Base-by-base conservation (phyloP, 1,284 basidiomycete species). In the Rugosomyces carneus region DNA sequence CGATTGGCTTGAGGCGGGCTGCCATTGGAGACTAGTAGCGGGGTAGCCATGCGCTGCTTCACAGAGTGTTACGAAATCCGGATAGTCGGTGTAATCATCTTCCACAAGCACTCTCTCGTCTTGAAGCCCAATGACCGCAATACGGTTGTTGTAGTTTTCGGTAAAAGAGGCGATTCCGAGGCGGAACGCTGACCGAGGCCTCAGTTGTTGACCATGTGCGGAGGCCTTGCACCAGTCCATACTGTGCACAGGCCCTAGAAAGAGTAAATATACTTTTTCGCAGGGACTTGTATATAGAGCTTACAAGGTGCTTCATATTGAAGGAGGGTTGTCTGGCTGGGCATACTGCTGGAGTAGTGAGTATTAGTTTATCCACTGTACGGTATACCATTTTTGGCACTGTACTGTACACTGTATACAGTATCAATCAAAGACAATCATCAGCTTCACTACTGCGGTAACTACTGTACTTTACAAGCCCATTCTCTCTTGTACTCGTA, bases 141-240 rank as follows among this genome's bases (percentile, higher is more conserved):
- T 84, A 37, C 83, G 78, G 63, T 92, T 93, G 56, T 80, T 76
- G 63, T 77, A 85, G 63, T 85, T 84, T 58, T 91, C 87, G 40
- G 76, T 75, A 61, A 89, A 85, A 4, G 90, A 92, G 15, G 81
- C 83, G 49, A 92, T 73, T 13, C 78, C 89, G 44, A 93, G 73
- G 47, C 88, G 81, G 64, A 87, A 90, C 37, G 86, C 78, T 23
- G 88, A 88, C 56, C 84, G 78, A 27, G 84, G 79, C 21, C 85
- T 78, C 49, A 74, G 66, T 57, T 81, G 81, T 52, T 85, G 81
- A 6, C 82, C 83, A 1, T 83, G 82, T 5, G 81, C 78, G 34
- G 84, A 70, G 7, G 85, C 77, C 62, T 89, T 89, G 69, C 86
- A 89, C 88, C 87, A 90, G 62, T 90, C 88, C 44, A 90, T 65